Conservation (phyloP, 2,329 filamentous ascomycete species). For the Didymella glomerata region DNA sequence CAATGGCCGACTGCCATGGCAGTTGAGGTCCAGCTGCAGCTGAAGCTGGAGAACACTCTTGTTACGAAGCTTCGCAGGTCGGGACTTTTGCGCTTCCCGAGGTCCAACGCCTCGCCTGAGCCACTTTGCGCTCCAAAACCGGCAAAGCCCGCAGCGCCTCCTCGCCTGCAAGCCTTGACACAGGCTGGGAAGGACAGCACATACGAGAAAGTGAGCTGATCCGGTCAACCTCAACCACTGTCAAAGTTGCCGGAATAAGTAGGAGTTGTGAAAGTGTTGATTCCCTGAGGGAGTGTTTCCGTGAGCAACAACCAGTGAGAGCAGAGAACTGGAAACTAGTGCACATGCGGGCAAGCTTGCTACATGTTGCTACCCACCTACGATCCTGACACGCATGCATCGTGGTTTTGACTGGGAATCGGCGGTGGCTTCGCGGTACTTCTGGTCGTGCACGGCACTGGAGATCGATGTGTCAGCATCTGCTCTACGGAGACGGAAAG, state of each 20-base stretch:
- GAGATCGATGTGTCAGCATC: neutral
- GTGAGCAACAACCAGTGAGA: conserved; percentile 12
- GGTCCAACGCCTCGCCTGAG: neutral
- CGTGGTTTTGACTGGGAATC: neutral
- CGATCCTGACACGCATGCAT: neutral
- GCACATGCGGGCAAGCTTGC: conserved; percentile 19
- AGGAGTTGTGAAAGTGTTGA: conserved; percentile 11
- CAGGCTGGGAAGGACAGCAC: neutral
- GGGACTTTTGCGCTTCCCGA: neutral
- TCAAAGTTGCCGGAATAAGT: conserved; percentile 9
- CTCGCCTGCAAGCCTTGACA: neutral
- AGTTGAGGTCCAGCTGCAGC: neutral
- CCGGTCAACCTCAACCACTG: neutral
- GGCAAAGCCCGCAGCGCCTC: neutral
- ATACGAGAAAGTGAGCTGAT: conserved; percentile 1
- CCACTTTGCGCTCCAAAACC: neutral
- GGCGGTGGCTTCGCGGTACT: neutral
- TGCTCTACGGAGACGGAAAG: neutral
- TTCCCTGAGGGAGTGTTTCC: conserved; percentile 12
- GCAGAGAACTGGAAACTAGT: conserved; percentile 3
- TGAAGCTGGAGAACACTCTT: neutral
- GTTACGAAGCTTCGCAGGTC: neutral
- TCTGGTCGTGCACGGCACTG: neutral
- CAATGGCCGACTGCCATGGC: neutral
- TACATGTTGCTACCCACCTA: conserved; percentile 3